Percentiles rank a stretch among this genome's conserved stretches.
Conservation (phyloP, 2,329 filamentous ascomycete genomes). For the Cercospora sp. region DNA sequence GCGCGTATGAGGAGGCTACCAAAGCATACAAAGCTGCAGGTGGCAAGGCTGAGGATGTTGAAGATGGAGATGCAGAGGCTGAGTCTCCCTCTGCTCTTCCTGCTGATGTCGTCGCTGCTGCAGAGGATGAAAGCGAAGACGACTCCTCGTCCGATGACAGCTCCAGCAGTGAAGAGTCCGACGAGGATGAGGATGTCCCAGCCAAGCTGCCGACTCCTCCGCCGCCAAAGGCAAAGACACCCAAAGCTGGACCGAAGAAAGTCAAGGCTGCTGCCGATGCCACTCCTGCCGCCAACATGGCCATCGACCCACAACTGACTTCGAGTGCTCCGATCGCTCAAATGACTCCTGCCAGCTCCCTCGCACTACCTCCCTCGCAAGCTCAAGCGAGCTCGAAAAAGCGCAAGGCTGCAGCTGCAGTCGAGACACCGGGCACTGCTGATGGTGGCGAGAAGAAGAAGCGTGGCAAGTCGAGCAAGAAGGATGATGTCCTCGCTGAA, state of each 20-base stretch:
- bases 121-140: slow-evolving; percentile 27
- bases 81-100: slow-evolving; percentile 17
- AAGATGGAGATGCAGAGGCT: slow-evolving; percentile 29
- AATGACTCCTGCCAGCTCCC: slow-evolving; percentile 21
- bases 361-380: slow-evolving; percentile 24
- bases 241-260: slow-evolving; percentile 40
- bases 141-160: slow-evolving; percentile 22
- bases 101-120: slow-evolving; percentile 28
- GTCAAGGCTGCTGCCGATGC: slow-evolving; percentile 33
- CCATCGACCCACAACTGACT: slow-evolving; percentile 13
- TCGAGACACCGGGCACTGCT: slow-evolving; percentile 25
- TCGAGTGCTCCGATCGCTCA: neutral
- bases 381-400: slow-evolving; percentile 30
- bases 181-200: slow-evolving; percentile 29
- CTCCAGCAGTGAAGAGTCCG: slow-evolving; percentile 30
- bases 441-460: slow-evolving; percentile 38
- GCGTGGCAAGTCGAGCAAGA: slow-evolving; percentile 27
- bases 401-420: slow-evolving; percentile 33
- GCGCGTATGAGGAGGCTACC: slow-evolving; percentile 58
- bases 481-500: slow-evolving; percentile 31
- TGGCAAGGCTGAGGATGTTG: slow-evolving; percentile 35
- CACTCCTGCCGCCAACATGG: slow-evolving; percentile 27
- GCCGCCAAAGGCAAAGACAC: slow-evolving; percentile 33
- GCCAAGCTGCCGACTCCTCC: slow-evolving; percentile 39
- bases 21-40: slow-evolving; percentile 58